Conservation (phyloP, 2,329 filamentous ascomycete species). For the Aspergillus ustus region DNA sequence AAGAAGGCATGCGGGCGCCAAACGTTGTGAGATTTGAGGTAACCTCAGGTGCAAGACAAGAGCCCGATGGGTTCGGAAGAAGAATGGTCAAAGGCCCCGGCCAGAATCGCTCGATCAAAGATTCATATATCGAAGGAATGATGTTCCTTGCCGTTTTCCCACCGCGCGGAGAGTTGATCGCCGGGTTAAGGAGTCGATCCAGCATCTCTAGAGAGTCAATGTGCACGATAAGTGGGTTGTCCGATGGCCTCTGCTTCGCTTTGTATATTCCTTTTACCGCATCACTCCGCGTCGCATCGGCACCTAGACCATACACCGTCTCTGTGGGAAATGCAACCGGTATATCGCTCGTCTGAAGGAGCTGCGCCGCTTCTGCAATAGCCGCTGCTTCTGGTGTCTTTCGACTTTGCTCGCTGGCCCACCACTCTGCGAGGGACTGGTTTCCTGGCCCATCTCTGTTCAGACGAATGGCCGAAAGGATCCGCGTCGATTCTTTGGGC, state of each 20-base stretch:
- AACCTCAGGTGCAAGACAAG: constrained; percentile 83
- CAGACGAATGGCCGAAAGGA: constrained; percentile 44
- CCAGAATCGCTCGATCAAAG: constrained; percentile 85
- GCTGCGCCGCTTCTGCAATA: constrained; percentile 68
- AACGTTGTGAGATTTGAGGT: constrained; percentile 85
- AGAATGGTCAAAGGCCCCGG: constrained; percentile 92
- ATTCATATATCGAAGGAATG: constrained; percentile 75
- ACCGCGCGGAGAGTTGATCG: constrained; percentile 29
- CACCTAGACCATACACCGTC: constrained; percentile 96
- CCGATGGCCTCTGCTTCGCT: constrained; percentile 86
- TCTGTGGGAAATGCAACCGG: constrained; percentile 97
- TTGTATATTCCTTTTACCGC: constrained; percentile 91
- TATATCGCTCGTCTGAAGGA: constrained; percentile 67
- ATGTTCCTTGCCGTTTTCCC: constrained; percentile 36
- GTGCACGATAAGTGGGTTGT: constrained; percentile 96
- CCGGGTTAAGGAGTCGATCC: constrained; percentile 60
- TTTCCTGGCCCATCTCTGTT: constrained; percentile 39
- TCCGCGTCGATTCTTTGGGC: constrained; percentile 34
- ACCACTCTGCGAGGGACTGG: constrained; percentile 44
- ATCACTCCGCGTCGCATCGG: constrained; percentile 83
- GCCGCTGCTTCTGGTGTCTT: constrained; percentile 53
- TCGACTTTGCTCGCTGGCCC: constrained; percentile 40
- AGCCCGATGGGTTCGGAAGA: constrained; percentile 72
- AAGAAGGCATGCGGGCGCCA: constrained; percentile 86
- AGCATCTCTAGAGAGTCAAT: constrained; percentile 81